phyloP scores from a whole-genome alignment of 1,139 yeast species.

The Hansenula sp. region DNA sequence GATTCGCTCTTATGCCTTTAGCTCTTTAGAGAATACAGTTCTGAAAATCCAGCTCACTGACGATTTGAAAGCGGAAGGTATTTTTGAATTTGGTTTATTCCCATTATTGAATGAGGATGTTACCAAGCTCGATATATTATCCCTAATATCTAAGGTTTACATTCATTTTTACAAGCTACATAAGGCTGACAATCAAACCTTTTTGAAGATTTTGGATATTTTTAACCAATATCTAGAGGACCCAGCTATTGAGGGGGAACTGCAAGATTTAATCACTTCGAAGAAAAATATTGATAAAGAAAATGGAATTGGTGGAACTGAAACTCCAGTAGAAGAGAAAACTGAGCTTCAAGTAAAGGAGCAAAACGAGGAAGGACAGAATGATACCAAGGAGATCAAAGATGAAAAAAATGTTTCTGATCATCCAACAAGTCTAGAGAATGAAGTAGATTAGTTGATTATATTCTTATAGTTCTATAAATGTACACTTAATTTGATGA shows the following conservation, averaged over 20 bases:
- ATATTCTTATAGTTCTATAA: background rate
- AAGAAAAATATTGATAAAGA: slow-evolving; percentile 29
- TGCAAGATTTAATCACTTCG: slow-evolving; percentile 32
- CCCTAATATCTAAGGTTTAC: slow-evolving; percentile 68
- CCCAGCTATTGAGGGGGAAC: slow-evolving; percentile 34
- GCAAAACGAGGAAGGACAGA: background rate
- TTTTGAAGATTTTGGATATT: slow-evolving; percentile 43
- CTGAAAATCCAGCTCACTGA: slow-evolving; percentile 31
- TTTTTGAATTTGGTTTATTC: slow-evolving; percentile 71
- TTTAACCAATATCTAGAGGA: slow-evolving; percentile 44
- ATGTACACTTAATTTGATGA: too few relatives aligned
- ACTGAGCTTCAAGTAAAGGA: background rate
- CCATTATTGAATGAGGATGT: slow-evolving; percentile 68
- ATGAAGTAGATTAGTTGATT: background rate
- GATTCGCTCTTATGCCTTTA: slow-evolving; percentile 61
- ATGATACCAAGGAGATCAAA: background rate
- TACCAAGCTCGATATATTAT: slow-evolving; percentile 65
- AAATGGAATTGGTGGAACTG: background rate
- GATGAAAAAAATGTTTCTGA: background rate
- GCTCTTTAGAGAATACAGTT: slow-evolving; percentile 45
- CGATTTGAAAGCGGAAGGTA: slow-evolving; percentile 44
- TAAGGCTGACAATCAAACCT: slow-evolving; percentile 39
- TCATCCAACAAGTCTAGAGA: background rate
- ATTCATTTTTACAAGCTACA: slow-evolving; percentile 48
- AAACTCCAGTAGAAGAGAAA: background rate